Evolutionary conservation across 1,139 yeast species (phyloP), one percentile per base, ranked within the genome.

Genomic region (Kazachstania sp.): DNA sequence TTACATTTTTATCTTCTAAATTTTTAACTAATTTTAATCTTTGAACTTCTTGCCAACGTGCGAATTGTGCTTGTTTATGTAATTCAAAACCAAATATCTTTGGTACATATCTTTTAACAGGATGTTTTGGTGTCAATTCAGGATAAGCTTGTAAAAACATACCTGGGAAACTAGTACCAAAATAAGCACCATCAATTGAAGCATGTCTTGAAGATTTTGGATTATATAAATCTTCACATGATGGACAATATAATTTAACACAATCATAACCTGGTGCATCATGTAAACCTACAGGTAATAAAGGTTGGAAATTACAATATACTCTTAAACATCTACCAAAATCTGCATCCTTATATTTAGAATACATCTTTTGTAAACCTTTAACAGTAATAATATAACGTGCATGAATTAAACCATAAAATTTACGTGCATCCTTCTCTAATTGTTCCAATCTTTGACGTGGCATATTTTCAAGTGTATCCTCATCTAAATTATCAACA

Each of bases 301-400:
- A 71, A 4, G 95, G 95, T 55, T 90, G 94, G 53, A 83, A 71
- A 56, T 86, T 85, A 67, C 99, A 92, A 60, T 82, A 81, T 2
- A 87, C 95, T 45, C 99, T 72, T 4, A 97, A 95, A 64, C 99
- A 92, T 58, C 88, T 83, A 11, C 99, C 98, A 67, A 92, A 92
- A 63, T 92, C 97, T 4, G 95, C 95, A 60, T 83, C 86, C 61
- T 84, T 77, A 67, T 82, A 92, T 66, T 94, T 92, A 49, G 86
- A 95, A 59, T 84, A 74, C 95, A 94, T 92, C 67, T 88, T 90
- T 61, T 82, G 86, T 51, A 92, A 73, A 0, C 99, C 99, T 53
- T 95, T 77, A 32, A 85, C 74, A 0, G 98, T 90, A 54, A 92
- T 75, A 49, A 92, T 86, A 64, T 83, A 92, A 55, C 99, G 75